These are phyloP conservation scores for Phytophthora pinifolia DNA, from an alignment of 352 stramenopile genomes.

Conservation along the genomic window DNA sequence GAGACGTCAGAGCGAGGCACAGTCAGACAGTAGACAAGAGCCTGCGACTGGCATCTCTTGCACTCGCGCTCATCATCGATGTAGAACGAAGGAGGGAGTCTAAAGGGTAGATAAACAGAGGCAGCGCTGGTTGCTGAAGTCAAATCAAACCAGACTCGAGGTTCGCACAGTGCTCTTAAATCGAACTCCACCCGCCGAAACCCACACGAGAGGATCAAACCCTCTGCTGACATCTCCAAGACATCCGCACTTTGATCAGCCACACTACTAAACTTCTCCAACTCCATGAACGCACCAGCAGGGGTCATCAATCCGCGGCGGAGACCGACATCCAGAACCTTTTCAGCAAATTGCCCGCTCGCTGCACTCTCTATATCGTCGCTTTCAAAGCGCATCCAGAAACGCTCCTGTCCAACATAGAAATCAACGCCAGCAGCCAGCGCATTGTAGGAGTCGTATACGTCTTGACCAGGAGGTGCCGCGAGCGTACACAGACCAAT, in stretches of 20 bases:
- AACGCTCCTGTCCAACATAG: conserved; percentile 24
- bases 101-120: conserved; percentile 37
- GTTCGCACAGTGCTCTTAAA: conserved; percentile 43
- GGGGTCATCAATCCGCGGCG: conserved; percentile 37
- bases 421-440: conserved; percentile 41
- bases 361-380: conserved; percentile 39
- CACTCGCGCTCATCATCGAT: conserved; percentile 32
- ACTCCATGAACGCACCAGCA: conserved; percentile 32
- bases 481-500: conserved; percentile 55
- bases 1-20: conserved; percentile 22
- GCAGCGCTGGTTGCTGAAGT: conserved; percentile 16
- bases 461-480: conserved; percentile 23
- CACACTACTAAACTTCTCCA: conserved; percentile 19
- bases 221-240: conserved; percentile 23
- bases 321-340: conserved; percentile 26
- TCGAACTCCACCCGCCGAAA: conserved; percentile 40
- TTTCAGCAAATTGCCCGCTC: conserved; percentile 14
- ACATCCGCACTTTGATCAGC: neutral
- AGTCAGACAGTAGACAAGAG: conserved; percentile 38
- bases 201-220: conserved; percentile 19
- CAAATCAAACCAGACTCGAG: conserved; percentile 50
- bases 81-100: conserved; percentile 42
- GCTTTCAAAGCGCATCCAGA: conserved; percentile 57
- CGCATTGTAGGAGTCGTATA: conserved; percentile 42
- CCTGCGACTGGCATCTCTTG: conserved; percentile 35